Evolutionary conservation across 2,329 filamentous ascomycete genomes (phyloP), one percentile per base, ranked within the genome.

Genomic region (Neophaeococcomyces mojaviensis): DNA sequence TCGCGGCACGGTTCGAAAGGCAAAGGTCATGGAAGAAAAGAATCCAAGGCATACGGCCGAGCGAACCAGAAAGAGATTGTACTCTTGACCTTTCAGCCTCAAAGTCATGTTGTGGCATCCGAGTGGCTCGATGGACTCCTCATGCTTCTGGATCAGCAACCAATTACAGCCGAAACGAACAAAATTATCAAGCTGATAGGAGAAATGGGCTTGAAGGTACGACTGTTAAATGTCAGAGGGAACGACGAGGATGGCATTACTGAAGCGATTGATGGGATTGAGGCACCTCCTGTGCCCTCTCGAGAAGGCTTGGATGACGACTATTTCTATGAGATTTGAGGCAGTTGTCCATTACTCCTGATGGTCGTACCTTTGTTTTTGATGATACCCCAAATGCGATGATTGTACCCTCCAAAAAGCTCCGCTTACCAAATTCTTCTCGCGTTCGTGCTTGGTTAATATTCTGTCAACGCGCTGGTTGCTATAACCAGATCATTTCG

Each of bases 111-210:
- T 53, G 70, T 92, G 39, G 92, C 92, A 8, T 94, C 88, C 1
- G 92, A 98, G 67, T 98, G 92, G 92, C 75, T 98, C 4, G 92
- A 98, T 63, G 92, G 92, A 1, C 69, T 98, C 53, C 74, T 97
- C 47, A 94, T 98, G 88, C 73, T 98, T 45, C 75, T 98, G 19
- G 88, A 94, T 61, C 92, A 98, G 66, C 81, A 89, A 49, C 92
- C 92, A 16, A 96, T 98, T 61, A 98, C 92, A n/a, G 80, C 88
- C 2, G 90, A 97, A 68, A 97, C 92, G 30, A 90, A 84, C 62
- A 94, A 92, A 65, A 70, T 97, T 51, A 83, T 96, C 44, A 81
- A 82, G 46, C 70, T 96, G 58, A 86, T 97, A 49, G 81, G 82
- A 59, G 86, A 94, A 56, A 97, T 95, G 62, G 89, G 92, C 3